phyloP scores from a whole-genome alignment of 2,329 filamentous ascomycete genomes.

The Aspergillus hortae region DNA sequence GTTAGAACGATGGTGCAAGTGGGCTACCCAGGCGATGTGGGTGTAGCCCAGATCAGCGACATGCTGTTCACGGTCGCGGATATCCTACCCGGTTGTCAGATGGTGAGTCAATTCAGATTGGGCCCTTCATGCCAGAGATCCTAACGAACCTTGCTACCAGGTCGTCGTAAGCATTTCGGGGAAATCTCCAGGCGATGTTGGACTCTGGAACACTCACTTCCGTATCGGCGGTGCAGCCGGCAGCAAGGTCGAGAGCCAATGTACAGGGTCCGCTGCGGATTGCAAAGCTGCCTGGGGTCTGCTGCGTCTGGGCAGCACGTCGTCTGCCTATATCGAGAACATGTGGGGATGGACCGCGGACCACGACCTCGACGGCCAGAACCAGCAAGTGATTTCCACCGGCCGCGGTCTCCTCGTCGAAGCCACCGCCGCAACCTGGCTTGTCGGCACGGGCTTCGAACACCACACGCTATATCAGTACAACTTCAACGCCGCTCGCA shows the following conservation, averaged over 20 bases:
- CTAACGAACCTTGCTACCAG: not conserved
- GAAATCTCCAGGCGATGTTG: conserved; percentile 47
- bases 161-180: conserved; percentile 52
- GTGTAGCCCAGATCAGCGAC: conserved; percentile 49
- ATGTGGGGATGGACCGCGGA: conserved; percentile 48
- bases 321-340: conserved; percentile 54
- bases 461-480: conserved; percentile 49
- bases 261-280: conserved; percentile 25
- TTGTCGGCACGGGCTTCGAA: conserved; percentile 46
- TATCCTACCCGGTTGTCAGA: conserved; percentile 40
- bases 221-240: conserved; percentile 46
- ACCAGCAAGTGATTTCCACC: conserved; percentile 28
- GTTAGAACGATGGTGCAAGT: conserved; percentile 51
- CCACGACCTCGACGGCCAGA: conserved; percentile 46
- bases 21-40: conserved; percentile 48
- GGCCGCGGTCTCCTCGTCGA: conserved; percentile 42
- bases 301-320: conserved; percentile 47
- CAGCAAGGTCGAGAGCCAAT: conserved; percentile 37
- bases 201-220: conserved; percentile 47
- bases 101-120: conserved; percentile 21
- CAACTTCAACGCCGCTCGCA: conserved; percentile 41
- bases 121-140: not conserved
- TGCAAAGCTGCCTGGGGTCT: conserved; percentile 50
- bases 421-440: conserved; percentile 42
- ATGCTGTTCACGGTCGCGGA: conserved; percentile 51